Conservation (phyloP, 1,139 yeast species). For the Hyphopichia khmerensis region DNA sequence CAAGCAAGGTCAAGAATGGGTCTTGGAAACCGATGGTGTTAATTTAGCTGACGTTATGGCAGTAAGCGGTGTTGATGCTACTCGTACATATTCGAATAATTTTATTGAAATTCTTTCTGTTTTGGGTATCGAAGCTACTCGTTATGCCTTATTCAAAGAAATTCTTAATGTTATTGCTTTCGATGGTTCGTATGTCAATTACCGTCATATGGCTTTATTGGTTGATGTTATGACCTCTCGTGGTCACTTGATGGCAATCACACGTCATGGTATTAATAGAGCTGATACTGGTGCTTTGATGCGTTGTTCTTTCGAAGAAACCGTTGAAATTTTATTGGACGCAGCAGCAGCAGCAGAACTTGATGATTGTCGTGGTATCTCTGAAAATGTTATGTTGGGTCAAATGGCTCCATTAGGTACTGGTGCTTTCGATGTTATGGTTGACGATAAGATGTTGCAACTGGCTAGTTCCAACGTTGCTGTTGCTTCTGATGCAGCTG, state of each 20-base stretch:
- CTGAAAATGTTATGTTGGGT: conserved; percentile 96
- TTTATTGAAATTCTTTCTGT: conserved; percentile 95
- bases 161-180: conserved; percentile 96
- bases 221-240: conserved; percentile 99
- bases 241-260: conserved; percentile 97
- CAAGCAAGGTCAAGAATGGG: conserved; percentile 93
- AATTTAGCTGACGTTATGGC: conserved; percentile 94
- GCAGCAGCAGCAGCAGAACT: conserved; percentile 98
- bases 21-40: conserved; percentile 97
- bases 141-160: conserved; percentile 90
- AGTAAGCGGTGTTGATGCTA: conserved; percentile 90
- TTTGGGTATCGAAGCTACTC: conserved; percentile 97
- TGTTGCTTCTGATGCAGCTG: conserved; percentile 32
- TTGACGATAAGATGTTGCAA: conserved; percentile 86
- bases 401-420: conserved; percentile 99
- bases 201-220: conserved; percentile 95
- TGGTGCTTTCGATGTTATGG: conserved; percentile 94
- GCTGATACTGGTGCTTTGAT: conserved; percentile 98
- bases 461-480: conserved; percentile 56
- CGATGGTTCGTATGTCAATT: conserved; percentile 98
- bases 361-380: conserved; percentile 98
- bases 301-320: conserved; percentile 99
- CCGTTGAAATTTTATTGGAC: conserved; percentile 94
- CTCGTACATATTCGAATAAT: conserved; percentile 90
- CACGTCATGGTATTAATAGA: conserved; percentile 99